Conservation (phyloP, 2,329 filamentous ascomycete species). For the Colletotrichum aenigma region DNA sequence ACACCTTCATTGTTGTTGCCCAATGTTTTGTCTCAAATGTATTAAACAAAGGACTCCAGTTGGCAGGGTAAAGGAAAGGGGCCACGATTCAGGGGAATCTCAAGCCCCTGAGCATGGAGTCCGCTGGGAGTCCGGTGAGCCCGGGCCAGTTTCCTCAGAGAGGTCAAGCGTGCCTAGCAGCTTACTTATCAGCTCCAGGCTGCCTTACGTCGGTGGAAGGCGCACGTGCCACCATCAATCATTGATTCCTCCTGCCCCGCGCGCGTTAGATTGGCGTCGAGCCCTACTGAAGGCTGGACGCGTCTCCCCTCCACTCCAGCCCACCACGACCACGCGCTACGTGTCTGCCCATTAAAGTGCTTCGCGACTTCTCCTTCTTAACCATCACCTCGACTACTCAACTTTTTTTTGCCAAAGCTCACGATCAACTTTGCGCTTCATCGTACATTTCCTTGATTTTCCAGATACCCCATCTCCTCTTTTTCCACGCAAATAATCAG, state of each 20-base stretch:
- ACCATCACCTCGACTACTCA: conserved; percentile 6
- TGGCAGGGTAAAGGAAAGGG: not conserved
- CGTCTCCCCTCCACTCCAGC: conserved; percentile 26
- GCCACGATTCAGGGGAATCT: conserved; percentile 9
- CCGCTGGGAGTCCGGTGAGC: conserved; percentile 4
- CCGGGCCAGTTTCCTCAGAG: conserved; percentile 7
- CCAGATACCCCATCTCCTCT: conserved; percentile 11
- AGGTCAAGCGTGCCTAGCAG: not conserved
- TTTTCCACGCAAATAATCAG: not conserved
- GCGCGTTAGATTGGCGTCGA: conserved; percentile 34
- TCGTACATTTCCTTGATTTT: not conserved
- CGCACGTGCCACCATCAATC: conserved; percentile 6
- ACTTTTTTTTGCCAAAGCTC: not conserved
- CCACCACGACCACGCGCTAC: conserved; percentile 26
- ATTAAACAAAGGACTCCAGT: not conserved
- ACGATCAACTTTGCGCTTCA: not conserved
- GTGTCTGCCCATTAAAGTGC: conserved; percentile 37
- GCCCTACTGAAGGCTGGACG: conserved; percentile 27
- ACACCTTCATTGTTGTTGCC: not conserved
- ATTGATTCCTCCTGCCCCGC: not conserved
- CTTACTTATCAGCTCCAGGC: not conserved
- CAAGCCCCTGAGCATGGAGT: not conserved
- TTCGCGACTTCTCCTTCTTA: conserved; percentile 21
- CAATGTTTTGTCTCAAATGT: not conserved
- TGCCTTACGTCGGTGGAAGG: not conserved